Conservation (phyloP, 768 basidiomycete genomes). For the Calocybe gangraenosa region DNA sequence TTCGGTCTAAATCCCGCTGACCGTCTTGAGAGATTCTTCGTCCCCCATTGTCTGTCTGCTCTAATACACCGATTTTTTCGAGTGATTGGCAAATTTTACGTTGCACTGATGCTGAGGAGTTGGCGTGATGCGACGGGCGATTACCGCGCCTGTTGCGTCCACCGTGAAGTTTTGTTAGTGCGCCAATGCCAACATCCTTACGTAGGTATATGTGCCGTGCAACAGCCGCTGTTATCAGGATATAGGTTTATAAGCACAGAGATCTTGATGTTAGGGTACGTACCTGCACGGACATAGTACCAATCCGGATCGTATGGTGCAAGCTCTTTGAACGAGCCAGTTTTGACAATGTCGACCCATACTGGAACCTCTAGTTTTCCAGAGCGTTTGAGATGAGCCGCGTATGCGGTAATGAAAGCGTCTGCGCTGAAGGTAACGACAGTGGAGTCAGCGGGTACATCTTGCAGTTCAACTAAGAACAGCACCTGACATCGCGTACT, state of each 20-base stretch:
- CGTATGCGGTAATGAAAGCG: conserved; percentile 89
- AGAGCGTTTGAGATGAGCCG: conserved; percentile 95
- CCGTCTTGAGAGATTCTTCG: conserved; percentile 96
- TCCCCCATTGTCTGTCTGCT: conserved; percentile 90
- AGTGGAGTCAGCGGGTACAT: conserved; percentile 18
- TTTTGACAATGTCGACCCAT: conserved; percentile 99
- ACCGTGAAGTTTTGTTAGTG: conserved; percentile 94
- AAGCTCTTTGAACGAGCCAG: conserved; percentile 95
- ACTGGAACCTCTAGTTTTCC: conserved; percentile 99
- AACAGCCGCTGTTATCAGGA: conserved; percentile 65
- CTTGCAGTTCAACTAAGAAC: conserved; percentile 7
- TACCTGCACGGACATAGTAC: conserved; percentile 98
- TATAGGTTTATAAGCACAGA: neutral
- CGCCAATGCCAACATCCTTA: conserved; percentile 93
- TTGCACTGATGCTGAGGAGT: conserved; percentile 84
- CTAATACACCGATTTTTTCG: conserved; percentile 98
- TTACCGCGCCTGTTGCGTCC: conserved; percentile 93
- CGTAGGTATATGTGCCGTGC: conserved; percentile 99
- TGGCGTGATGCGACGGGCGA: conserved; percentile 92
- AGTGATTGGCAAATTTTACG: conserved; percentile 95
- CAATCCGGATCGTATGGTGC: conserved; percentile 99
- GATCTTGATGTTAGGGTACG: conserved; percentile 24
- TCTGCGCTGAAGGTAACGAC: conserved; percentile 66
- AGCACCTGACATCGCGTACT: conserved; percentile 77
- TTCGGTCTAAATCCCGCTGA: conserved; percentile 91